A percentile compares a stretch with the other conserved stretches of the same genome.
Conservation (phyloP, 108 stramenopile genomes). For the Pseudonitzschia pungens region DNA sequence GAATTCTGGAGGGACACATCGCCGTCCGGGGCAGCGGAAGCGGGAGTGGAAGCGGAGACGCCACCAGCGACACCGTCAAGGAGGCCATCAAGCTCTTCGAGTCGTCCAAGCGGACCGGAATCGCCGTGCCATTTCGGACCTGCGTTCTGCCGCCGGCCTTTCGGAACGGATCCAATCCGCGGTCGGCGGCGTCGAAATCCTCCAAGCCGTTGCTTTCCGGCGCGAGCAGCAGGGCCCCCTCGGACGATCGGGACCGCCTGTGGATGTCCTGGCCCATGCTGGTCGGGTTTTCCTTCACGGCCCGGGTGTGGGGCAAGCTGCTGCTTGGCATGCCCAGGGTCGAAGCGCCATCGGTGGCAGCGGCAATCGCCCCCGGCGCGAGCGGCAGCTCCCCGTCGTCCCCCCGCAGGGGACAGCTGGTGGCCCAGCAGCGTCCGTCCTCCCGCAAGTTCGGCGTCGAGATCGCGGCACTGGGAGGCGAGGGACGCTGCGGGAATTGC, state of each 20-base stretch:
- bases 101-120: slow-evolving; percentile 62
- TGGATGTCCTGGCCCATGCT: slow-evolving; percentile 70
- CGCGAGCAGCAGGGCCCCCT: slow-evolving; percentile 16
- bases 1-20: slow-evolving; percentile 59
- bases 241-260: slow-evolving; percentile 52
- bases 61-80: slow-evolving; percentile 65
- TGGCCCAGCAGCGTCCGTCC: slow-evolving; percentile 14
- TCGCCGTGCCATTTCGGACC: slow-evolving; percentile 67
- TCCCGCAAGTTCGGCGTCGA: slow-evolving; percentile 45
- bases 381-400: slow-evolving; percentile 17
- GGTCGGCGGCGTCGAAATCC: no score
- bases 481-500: slow-evolving; percentile 56
- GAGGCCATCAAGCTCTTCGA: slow-evolving; percentile 73
- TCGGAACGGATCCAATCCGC: not conserved
- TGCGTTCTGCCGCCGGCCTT: slow-evolving; percentile 46
- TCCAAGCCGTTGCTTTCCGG: no score
- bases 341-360: not conserved
- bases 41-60: slow-evolving; percentile 40
- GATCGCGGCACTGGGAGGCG: slow-evolving; percentile 55
- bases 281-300: slow-evolving; percentile 66
- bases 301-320: slow-evolving; percentile 71
- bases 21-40: slow-evolving; percentile 34
- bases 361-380: slow-evolving; percentile 18
- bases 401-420: slow-evolving; percentile 34
- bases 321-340: slow-evolving; percentile 61